Conservation (phyloP, 371 early-diverging fungal genomes). For the Mucor plumbeus region DNA sequence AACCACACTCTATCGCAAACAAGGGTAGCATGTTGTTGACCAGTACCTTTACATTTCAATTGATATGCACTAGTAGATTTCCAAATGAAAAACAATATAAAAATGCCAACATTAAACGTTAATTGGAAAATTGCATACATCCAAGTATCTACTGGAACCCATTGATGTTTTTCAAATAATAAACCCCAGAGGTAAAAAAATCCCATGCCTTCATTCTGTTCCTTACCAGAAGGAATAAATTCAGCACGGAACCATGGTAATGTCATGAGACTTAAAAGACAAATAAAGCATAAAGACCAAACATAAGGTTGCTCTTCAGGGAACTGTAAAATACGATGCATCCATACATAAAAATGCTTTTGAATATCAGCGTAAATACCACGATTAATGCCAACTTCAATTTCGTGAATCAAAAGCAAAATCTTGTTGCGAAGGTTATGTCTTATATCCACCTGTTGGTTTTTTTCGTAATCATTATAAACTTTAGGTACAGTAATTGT, state of each 20-base stretch:
- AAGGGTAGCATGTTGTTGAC: constrained; percentile 1
- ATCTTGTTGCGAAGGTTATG: constrained; percentile 17
- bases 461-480: constrained; percentile 26
- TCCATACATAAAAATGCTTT: constrained; percentile 39
- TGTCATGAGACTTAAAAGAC: constrained; percentile 50
- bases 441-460: neutral
- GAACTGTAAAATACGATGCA: constrained; percentile 37
- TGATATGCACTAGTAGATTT: constrained; percentile 28
- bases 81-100: constrained; percentile 49
- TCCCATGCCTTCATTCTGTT: constrained; percentile 48
- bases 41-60: constrained; percentile 13
- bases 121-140: constrained; percentile 56
- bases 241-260: constrained; percentile 61
- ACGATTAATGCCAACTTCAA: constrained; percentile 26
- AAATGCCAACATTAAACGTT: constrained; percentile 51
- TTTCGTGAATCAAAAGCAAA: constrained; percentile 35
- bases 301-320: constrained; percentile 34
- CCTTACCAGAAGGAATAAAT: constrained; percentile 56
- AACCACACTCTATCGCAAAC: constrained; percentile 43
- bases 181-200: constrained; percentile 70
- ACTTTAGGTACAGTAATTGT: constrained; percentile 44
- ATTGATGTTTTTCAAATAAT: constrained; percentile 50
- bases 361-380: constrained; percentile 26
- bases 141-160: constrained; percentile 89
- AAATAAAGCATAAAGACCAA: constrained; percentile 51